Evolutionary conservation across 306 rosid genomes (phyloP).

Genomic region (Sesbania bispinosa): DNA sequence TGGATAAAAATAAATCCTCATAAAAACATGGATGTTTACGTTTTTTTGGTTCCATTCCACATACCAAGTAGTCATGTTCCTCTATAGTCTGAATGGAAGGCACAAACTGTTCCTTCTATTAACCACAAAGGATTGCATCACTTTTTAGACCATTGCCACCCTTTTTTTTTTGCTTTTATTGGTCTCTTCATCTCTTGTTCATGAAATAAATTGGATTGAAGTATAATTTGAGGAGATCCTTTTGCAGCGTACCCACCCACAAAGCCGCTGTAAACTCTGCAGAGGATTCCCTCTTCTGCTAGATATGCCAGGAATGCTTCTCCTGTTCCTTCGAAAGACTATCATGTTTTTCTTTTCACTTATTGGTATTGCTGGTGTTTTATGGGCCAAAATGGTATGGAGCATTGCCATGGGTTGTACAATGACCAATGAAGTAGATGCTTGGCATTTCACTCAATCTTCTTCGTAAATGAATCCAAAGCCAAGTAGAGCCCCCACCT

Average conservation of each 20-base stretch:
- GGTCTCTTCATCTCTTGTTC: not conserved
- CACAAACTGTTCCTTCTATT: not conserved
- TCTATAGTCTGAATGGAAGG: not conserved
- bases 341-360: too few relatives aligned
- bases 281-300: slow-evolving; percentile 55
- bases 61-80: too few relatives aligned
- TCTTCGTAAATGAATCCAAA: not conserved
- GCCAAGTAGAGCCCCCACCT: slow-evolving; percentile 12
- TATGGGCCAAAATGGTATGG: not conserved
- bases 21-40: too few relatives aligned
- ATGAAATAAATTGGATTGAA: slow-evolving; percentile 5
- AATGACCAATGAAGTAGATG: not conserved
- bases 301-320: slow-evolving; percentile 74
- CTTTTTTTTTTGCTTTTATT: not conserved
- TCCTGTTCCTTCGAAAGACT: slow-evolving; percentile 70
- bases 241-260: not conserved
- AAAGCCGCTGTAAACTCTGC: slow-evolving; percentile 31
- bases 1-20: too few relatives aligned
- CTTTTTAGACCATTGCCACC: not conserved
- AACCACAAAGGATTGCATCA: not conserved
- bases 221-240: not conserved
- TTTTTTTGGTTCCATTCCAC: too few relatives aligned
- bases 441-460: not conserved
- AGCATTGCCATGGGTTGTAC: slow-evolving; percentile 15
- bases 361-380: too few relatives aligned